A percentile compares a stretch with the other conserved stretches of the same genome.
Evolutionary conservation across 2,329 filamentous ascomycete genomes (phyloP).

Genomic region (Domatiomyces globalis): DNA sequence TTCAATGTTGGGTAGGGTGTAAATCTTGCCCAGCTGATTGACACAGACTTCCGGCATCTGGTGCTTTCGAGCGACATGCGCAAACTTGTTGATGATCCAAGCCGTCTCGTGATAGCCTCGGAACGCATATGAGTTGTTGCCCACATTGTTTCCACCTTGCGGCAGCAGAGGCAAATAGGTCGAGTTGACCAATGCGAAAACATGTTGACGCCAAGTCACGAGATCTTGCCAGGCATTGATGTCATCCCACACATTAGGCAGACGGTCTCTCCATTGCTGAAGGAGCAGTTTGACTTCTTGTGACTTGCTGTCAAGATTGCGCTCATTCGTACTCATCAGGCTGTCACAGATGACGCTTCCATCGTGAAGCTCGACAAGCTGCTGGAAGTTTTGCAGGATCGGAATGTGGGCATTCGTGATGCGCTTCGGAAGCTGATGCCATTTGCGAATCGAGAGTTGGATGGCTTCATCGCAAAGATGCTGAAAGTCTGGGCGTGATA

Average conservation of each 20-base stretch:
- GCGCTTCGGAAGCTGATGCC: conserved; percentile 90
- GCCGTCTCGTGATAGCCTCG: conserved; percentile 96
- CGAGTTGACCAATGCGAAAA: conserved; percentile 91
- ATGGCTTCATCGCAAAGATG: conserved; percentile 92
- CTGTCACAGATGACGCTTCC: conserved; percentile 93
- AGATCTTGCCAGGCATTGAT: conserved; percentile 99
- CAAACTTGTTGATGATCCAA: conserved; percentile 99
- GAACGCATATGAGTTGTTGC: conserved; percentile 88
- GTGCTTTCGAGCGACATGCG: conserved; percentile 93
- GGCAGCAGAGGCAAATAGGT: conserved; percentile 81
- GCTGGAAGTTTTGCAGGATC: conserved; percentile 92
- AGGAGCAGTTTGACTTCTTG: conserved; percentile 88
- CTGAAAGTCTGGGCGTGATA: conserved; percentile 66
- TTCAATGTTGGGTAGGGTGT: conserved; percentile 96
- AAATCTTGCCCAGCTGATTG: conserved; percentile 90
- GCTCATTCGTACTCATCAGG: conserved; percentile 65
- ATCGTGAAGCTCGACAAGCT: conserved; percentile 92
- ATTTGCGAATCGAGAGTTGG: conserved; percentile 91
- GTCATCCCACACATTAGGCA: conserved; percentile 98
- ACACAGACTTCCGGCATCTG: conserved; percentile 95
- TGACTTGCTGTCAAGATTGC: conserved; percentile 84
- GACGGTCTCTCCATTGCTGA: conserved; percentile 83
- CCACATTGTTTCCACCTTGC: conserved; percentile 57
- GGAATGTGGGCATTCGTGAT: conserved; percentile 94
- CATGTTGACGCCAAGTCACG: conserved; percentile 98